Evolutionary conservation across 306 rosid genomes (phyloP), one percentile per base, ranked within the genome.

Genomic region (Elaeagnus macrophylla): DNA sequence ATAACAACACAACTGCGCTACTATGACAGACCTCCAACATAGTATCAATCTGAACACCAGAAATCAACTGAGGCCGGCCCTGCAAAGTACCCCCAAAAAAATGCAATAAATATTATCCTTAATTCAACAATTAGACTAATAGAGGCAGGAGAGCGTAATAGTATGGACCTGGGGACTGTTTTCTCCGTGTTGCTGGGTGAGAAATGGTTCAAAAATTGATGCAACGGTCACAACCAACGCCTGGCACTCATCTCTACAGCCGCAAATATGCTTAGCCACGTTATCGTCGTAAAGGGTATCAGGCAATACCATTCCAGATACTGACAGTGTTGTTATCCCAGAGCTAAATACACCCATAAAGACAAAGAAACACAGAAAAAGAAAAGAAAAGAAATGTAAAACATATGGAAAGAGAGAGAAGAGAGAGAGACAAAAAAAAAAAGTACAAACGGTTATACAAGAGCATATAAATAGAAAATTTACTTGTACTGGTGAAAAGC

Each of bases 401-500:
- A 13, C 11, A n/a, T n/a, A n/a, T n/a, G n/a, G n/a, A n/a, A n/a
- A n/a, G n/a, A n/a, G n/a, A n/a, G n/a, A n/a, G n/a, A n/a, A n/a
- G n/a, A n/a, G n/a, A n/a, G n/a, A n/a, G n/a, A n/a, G n/a, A n/a
- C n/a, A n/a, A n/a, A n/a, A n/a, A n/a, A n/a, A 14, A 40, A 48
- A 35, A 0, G 7, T 9, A 44, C 25, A 38, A 4, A 53, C 42
- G 16, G 42, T 32, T 45, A 47, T 41, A 40, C 10, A 49, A 32
- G 9, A 41, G 35, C 50, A 49, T 55, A 42, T 19, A 13, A n/a
- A 48, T 19, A 44, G 16, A 51, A 43, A 48, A 14, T 36, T 44
- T 67, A 88, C 97, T 77, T 73, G 78, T 91, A 84, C 18, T 80
- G 96, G 64, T 91, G 97, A 63, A 91, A 91, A 64, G 90, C 97